These are phyloP conservation scores for Kwoniella heveanensis DNA, from an alignment of 768 basidiomycete genomes.

Conservation along the genomic window DNA sequence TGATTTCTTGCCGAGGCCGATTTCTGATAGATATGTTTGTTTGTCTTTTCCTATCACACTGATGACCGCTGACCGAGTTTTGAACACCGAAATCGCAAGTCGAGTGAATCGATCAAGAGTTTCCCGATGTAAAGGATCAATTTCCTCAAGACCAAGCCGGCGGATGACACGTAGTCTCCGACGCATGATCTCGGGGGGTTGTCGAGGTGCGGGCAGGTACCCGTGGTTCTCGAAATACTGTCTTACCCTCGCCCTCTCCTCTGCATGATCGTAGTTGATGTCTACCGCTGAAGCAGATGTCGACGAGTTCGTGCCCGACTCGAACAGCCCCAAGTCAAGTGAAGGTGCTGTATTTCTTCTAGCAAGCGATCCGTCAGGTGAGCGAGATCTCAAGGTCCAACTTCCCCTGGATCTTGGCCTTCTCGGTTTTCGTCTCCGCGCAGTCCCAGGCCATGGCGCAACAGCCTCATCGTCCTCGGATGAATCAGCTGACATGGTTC, in stretches of 20 bases:
- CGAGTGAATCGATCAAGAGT: conserved; percentile 50
- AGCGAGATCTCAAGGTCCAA: conserved; percentile 6
- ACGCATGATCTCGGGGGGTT: conserved; percentile 34
- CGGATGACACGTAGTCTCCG: conserved; percentile 44
- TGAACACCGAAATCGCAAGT: conserved; percentile 45
- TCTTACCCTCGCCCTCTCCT: conserved; percentile 30
- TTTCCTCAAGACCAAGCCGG: conserved; percentile 38
- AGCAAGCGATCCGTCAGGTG: neutral
- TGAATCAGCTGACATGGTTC: conserved; percentile 17
- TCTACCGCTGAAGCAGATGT: conserved; percentile 25
- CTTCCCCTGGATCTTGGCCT: conserved; percentile 24
- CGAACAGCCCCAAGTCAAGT: conserved; percentile 21
- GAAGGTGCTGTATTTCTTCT: conserved; percentile 2
- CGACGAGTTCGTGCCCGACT: conserved; percentile 27
- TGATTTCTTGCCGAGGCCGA: conserved; percentile 22
- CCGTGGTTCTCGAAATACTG: conserved; percentile 41
- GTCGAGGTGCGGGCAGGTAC: conserved; percentile 44
- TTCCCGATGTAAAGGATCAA: conserved; percentile 25
- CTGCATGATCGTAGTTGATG: conserved; percentile 19
- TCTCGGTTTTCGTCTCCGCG: conserved; percentile 6
- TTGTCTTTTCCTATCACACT: conserved; percentile 44
- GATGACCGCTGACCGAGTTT: conserved; percentile 38
- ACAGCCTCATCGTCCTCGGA: conserved; percentile 15
- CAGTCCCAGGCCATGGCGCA: neutral
- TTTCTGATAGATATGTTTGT: conserved; percentile 43